phyloP scores from a whole-genome alignment of 2,329 filamentous ascomycete genomes.

The Pyrenophora seminiperda region DNA sequence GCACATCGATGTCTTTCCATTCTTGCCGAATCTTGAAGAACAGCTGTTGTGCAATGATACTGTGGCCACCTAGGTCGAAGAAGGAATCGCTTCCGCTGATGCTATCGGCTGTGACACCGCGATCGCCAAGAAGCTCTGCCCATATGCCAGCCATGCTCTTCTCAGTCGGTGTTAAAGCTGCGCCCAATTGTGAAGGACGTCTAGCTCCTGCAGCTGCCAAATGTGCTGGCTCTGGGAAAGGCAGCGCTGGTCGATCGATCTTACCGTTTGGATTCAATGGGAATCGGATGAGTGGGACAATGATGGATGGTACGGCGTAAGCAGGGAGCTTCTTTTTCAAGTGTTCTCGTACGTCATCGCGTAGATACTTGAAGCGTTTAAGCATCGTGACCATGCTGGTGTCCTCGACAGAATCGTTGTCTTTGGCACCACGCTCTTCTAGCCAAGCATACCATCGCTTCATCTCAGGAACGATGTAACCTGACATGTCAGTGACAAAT shows the following conservation, averaged over 20 bases:
- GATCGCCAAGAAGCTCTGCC: conserved; percentile 67
- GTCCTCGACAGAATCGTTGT: conserved; percentile 46
- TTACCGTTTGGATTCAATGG: conserved; percentile 71
- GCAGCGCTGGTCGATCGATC: conserved; percentile 77
- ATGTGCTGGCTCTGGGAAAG: conserved; percentile 77
- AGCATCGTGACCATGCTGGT: conserved; percentile 61
- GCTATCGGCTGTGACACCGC: conserved; percentile 68
- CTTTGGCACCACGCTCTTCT: conserved; percentile 51
- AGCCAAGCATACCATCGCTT: conserved; percentile 75
- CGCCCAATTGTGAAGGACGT: conserved; percentile 52
- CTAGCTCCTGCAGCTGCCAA: conserved; percentile 62
- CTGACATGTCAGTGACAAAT: conserved; percentile 16
- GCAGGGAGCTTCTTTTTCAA: conserved; percentile 73
- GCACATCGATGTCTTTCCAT: conserved; percentile 67
- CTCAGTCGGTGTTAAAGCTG: conserved; percentile 63
- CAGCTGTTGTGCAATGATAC: conserved; percentile 79
- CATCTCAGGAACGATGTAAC: conserved; percentile 83
- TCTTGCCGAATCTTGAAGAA: conserved; percentile 70
- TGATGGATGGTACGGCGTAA: conserved; percentile 76
- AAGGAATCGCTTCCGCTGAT: conserved; percentile 69
- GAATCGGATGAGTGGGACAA: conserved; percentile 73
- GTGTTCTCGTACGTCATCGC: conserved; percentile 67
- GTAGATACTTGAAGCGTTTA: conserved; percentile 65
- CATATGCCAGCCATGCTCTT: conserved; percentile 72
- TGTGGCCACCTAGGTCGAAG: conserved; percentile 82